Conservation (phyloP, 2,329 filamentous ascomycete species). For the Incumbomyces lentus region DNA sequence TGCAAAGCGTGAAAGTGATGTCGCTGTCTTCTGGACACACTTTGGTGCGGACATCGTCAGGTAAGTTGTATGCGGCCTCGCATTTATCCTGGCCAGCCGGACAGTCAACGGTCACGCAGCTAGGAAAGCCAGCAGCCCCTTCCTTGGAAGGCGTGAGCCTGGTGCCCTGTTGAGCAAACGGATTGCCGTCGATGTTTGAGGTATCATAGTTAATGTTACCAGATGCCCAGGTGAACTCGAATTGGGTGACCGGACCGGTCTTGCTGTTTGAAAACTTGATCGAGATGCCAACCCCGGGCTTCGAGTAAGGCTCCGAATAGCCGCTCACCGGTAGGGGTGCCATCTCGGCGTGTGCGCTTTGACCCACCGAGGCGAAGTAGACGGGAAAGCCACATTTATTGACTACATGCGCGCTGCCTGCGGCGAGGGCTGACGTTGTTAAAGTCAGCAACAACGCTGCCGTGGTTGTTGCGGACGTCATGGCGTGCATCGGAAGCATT, state of each 20-base stretch:
- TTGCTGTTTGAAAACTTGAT: constrained; percentile 32
- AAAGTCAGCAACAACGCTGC: constrained; percentile 24
- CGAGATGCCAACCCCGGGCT: constrained; percentile 29
- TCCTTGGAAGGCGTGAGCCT: constrained; percentile 16
- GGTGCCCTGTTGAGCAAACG: constrained; percentile 26
- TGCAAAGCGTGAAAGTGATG: constrained; percentile 18
- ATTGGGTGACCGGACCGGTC: constrained; percentile 28
- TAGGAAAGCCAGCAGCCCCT: constrained; percentile 15
- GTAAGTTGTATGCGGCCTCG: constrained; percentile 19
- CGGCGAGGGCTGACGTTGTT: constrained; percentile 24
- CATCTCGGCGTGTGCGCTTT: constrained; percentile 23
- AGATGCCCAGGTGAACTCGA: constrained; percentile 31
- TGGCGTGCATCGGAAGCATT: not conserved
- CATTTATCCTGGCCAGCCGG: constrained; percentile 16
- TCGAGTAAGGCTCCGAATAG: constrained; percentile 29
- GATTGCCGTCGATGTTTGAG: constrained; percentile 33
- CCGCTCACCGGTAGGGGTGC: constrained; percentile 25
- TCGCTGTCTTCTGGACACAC: constrained; percentile 16
- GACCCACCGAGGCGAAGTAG: constrained; percentile 32
- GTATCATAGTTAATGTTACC: constrained; percentile 33
- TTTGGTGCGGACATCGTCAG: constrained; percentile 19
- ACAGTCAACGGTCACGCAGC: constrained; percentile 16
- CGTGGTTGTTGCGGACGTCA: not conserved
- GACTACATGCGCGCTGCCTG: constrained; percentile 29
- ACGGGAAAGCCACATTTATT: constrained; percentile 30